Evolutionary conservation across 768 basidiomycete genomes (phyloP).

Genomic region (Fistulinella prunicolor): DNA sequence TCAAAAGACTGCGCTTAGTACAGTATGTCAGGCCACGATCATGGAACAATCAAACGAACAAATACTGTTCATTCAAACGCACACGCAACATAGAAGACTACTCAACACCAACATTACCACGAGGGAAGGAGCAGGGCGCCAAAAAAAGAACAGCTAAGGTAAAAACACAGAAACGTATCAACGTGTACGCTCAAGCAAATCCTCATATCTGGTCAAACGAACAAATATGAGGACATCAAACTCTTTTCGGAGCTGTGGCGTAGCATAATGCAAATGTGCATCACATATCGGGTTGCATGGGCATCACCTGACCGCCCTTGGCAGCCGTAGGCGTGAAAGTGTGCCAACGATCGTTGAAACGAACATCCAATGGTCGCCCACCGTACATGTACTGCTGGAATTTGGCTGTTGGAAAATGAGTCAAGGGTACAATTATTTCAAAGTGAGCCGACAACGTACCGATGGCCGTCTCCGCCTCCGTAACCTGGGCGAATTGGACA

Average conservation of each 20-base stretch:
- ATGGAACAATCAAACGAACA: too few relatives aligned
- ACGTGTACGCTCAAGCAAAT: too few relatives aligned
- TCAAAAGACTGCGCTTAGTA: too few relatives aligned
- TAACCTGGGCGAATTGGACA: constrained; percentile 85
- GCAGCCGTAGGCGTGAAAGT: constrained; percentile 87
- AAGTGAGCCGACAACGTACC: constrained; percentile 41
- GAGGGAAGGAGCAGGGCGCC: too few relatives aligned
- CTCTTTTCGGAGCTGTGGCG: too few relatives aligned
- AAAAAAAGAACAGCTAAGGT: too few relatives aligned
- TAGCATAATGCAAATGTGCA: neutral
- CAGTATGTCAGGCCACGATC: too few relatives aligned
- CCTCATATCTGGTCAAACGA: too few relatives aligned
- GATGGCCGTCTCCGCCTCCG: constrained; percentile 93
- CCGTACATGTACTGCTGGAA: constrained; percentile 97
- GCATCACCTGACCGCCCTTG: constrained; percentile 74
- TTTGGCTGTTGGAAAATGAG: constrained; percentile 52
- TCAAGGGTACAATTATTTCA: constrained; percentile 1
- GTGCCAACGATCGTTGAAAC: constrained; percentile 96
- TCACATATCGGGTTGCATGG: constrained; percentile 58
- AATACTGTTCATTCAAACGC: neutral
- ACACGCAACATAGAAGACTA: too few relatives aligned
- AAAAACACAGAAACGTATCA: too few relatives aligned
- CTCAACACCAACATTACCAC: too few relatives aligned
- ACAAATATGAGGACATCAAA: too few relatives aligned
- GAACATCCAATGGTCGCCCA: constrained; percentile 84